These are phyloP conservation scores for Pyrenophora teres DNA, from an alignment of 2,329 filamentous ascomycete species.

Conservation along the genomic window DNA sequence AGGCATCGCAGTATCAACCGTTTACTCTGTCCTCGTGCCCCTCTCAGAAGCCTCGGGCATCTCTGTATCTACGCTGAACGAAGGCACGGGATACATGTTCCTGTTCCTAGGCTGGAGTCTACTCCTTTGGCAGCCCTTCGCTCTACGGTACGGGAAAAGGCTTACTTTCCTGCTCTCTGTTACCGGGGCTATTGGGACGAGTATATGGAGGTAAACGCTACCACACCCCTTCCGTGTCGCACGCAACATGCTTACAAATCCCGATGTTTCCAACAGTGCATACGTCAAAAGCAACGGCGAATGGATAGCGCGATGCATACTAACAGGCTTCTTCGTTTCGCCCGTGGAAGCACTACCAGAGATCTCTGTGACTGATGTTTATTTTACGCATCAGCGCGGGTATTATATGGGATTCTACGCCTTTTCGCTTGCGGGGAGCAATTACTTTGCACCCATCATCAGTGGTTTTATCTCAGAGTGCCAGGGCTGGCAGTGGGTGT, in stretches of 20 bases:
- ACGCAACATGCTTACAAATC: not conserved
- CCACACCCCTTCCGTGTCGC: not conserved
- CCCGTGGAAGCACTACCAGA: constrained; percentile 58
- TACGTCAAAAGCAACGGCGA: constrained; percentile 52
- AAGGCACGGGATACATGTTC: constrained; percentile 60
- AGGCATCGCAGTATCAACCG: constrained; percentile 55
- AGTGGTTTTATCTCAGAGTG: constrained; percentile 45
- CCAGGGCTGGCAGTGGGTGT: constrained; percentile 44
- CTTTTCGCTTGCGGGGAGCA: constrained; percentile 40
- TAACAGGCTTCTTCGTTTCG: constrained; percentile 55
- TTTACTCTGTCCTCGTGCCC: constrained; percentile 57
- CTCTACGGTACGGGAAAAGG: constrained; percentile 58
- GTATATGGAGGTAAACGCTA: constrained; percentile 46
- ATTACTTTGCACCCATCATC: constrained; percentile 46
- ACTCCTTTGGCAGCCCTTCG: constrained; percentile 59
- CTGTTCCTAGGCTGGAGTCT: constrained; percentile 58
- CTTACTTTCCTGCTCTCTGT: constrained; percentile 54
- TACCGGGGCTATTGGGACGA: constrained; percentile 47
- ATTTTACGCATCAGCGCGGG: constrained; percentile 44
- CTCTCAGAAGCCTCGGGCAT: constrained; percentile 56
- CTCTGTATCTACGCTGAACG: constrained; percentile 52
- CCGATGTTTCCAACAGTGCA: constrained; percentile 43
- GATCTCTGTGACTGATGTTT: constrained; percentile 52
- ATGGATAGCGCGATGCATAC: constrained; percentile 54
- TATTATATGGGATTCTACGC: constrained; percentile 42